Conservation (phyloP, 2,329 filamentous ascomycete genomes). For the Eurotiales sp. region DNA sequence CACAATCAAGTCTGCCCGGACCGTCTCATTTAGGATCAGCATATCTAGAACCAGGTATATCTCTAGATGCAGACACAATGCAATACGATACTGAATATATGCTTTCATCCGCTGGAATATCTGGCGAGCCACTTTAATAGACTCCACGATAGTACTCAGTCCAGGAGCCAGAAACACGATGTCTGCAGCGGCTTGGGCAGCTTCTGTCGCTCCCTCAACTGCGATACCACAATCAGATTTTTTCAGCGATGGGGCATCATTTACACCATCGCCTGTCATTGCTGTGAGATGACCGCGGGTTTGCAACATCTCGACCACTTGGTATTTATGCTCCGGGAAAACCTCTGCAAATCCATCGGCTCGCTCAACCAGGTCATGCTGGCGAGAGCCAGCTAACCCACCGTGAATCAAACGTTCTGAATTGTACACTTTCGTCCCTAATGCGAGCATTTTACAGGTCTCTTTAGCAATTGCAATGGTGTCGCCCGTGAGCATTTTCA, state of each 20-base stretch:
- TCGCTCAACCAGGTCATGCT: slow-evolving; percentile 68
- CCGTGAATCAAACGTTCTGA: slow-evolving; percentile 69
- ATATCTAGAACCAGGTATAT: slow-evolving; percentile 69
- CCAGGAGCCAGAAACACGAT: slow-evolving; percentile 69
- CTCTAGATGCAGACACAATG: slow-evolving; percentile 65
- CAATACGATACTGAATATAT: slow-evolving; percentile 69
- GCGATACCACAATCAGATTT: slow-evolving; percentile 68
- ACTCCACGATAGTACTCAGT: slow-evolving; percentile 63
- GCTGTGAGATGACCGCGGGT: slow-evolving; percentile 64
- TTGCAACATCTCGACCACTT: slow-evolving; percentile 67
- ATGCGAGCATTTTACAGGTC: slow-evolving; percentile 71
- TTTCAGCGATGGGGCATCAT: slow-evolving; percentile 67
- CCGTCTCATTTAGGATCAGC: slow-evolving; percentile 71
- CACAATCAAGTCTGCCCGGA: slow-evolving; percentile 65
- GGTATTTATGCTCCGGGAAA: slow-evolving; percentile 68
- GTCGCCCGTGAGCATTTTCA: slow-evolving; percentile 75
- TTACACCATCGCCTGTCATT: slow-evolving; percentile 69
- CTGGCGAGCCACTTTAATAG: slow-evolving; percentile 65
- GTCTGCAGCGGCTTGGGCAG: slow-evolving; percentile 64
- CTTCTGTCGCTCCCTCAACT: slow-evolving; percentile 64
- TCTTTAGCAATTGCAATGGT: slow-evolving; percentile 72
- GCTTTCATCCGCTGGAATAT: slow-evolving; percentile 72
- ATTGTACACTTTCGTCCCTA: slow-evolving; percentile 73
- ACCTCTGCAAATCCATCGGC: slow-evolving; percentile 67
- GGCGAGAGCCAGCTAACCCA: slow-evolving; percentile 63